Evolutionary conservation across 2,329 filamentous ascomycete genomes (phyloP), one percentile per base, ranked within the genome.

Genomic region (Penicillium sp.): DNA sequence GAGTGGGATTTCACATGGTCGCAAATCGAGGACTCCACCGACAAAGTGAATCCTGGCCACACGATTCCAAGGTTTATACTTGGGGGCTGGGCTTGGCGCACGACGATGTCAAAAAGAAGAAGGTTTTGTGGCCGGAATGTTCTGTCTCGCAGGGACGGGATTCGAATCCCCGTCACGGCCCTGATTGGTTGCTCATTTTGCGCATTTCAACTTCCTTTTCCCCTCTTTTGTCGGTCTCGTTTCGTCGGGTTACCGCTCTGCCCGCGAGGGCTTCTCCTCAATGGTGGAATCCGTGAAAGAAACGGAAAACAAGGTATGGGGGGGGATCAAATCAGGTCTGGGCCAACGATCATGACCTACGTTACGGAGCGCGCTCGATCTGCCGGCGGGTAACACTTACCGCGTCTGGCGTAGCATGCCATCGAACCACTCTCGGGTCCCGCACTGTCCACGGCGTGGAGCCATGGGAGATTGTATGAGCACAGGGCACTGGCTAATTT

Each of bases 381-480:
- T 61, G 42, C 58, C 60, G 51, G 58, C 55, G 56, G 60, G 49
- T 50, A 46, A 54, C 51, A 63, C 60, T 63, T 63, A 60, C 60
- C 51, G 20, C 55, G 46, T 63, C 44, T 40, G 55, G 58, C 28
- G 54, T 62, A 62, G 60, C 51, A 48, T 53, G 36, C 39, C 35
- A 41, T 48, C n/a, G 36, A 25, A 18, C 20, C 20, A 22, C 42
- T 18, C 48, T 42, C 50, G 28, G 46, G 31, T 24, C 4, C 48
- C 45, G 54, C 56, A 57, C 47, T 50, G 58, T 53, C 51, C 56
- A 57, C 27, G 27, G 10, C 20, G 58, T 60, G 58, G 57, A 56
- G 46, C 43, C 43, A 1, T 31, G 33, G 50, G 54, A 57, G 39
- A 50, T 58, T 54, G 27, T 18, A 20, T 25, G 39, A 27, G 39